Conservation (phyloP, 1,284 basidiomycete species). For the Irpex sp. region DNA sequence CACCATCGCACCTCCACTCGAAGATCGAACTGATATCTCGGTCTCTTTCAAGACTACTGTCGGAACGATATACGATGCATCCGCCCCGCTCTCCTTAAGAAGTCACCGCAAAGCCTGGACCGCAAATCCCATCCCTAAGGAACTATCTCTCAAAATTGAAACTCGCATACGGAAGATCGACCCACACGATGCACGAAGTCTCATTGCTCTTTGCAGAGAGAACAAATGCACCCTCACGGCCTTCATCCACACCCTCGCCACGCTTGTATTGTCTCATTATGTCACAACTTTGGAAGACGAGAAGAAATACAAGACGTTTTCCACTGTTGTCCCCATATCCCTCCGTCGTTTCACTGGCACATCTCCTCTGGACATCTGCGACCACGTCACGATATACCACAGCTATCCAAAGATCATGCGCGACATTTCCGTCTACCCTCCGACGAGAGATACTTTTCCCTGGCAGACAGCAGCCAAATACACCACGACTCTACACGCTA, state of each 20-base stretch:
- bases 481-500: slow-evolving; percentile 18
- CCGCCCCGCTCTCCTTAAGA: slow-evolving; percentile 27
- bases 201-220: slow-evolving; percentile 26
- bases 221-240: slow-evolving; percentile 33
- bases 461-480: slow-evolving; percentile 21
- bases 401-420: slow-evolving; percentile 17
- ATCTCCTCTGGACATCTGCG: slow-evolving; percentile 28
- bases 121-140: slow-evolving; percentile 21
- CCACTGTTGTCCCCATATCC: slow-evolving; percentile 31
- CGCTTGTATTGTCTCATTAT: slow-evolving; percentile 23
- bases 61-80: slow-evolving; percentile 17
- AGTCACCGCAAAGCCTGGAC: slow-evolving; percentile 28
- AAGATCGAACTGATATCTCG: slow-evolving; percentile 25
- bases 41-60: slow-evolving; percentile 25
- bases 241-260: slow-evolving; percentile 25
- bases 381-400: slow-evolving; percentile 26
- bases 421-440: not conserved
- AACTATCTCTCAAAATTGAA: slow-evolving; percentile 13
- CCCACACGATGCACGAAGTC: slow-evolving; percentile 15
- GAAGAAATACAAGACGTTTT: slow-evolving; percentile 24
- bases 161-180: slow-evolving; percentile 24
- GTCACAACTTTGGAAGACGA: slow-evolving; percentile 13
- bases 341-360: slow-evolving; percentile 28
- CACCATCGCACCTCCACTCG: slow-evolving; percentile 24
- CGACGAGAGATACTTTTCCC: slow-evolving; percentile 14